Evolutionary conservation across 1,284 basidiomycete genomes (phyloP).

Genomic region (Puccinia sorghi): DNA sequence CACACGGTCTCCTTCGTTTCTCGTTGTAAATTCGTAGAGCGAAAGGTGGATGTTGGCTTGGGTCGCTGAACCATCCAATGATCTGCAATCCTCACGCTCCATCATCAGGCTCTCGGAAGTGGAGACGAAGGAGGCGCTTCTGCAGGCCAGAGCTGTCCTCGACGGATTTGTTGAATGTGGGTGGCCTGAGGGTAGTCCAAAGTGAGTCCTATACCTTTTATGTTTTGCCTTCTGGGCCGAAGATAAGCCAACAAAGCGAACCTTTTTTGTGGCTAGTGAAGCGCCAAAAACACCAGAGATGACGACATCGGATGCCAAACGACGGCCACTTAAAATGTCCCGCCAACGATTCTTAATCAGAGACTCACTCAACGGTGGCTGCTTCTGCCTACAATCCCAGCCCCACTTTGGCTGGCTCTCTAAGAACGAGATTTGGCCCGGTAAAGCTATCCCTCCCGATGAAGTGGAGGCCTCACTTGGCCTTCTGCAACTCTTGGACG

Average conservation of each 20-base stretch:
- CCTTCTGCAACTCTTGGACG: conserved; percentile 7
- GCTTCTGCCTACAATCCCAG: conserved; percentile 25
- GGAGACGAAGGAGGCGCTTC: not conserved
- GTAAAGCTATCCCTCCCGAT: not conserved
- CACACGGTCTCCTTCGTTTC: not conserved
- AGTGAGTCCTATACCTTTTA: not conserved
- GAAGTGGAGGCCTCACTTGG: conserved; percentile 31
- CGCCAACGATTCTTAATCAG: conserved; percentile 33
- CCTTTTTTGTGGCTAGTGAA: not conserved
- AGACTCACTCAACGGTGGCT: not conserved
- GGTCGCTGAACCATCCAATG: not conserved
- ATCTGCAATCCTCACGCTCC: not conserved
- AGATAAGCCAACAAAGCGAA: not conserved
- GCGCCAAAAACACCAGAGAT: not conserved
- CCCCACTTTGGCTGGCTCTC: conserved; percentile 31
- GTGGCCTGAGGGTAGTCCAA: conserved; percentile 13
- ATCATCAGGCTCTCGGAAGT: not conserved
- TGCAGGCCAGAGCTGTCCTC: not conserved
- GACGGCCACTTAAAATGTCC: not conserved
- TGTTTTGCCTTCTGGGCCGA: not conserved
- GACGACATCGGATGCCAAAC: not conserved
- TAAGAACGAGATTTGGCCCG: conserved; percentile 47
- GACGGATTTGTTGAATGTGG: not conserved
- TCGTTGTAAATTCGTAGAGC: not conserved
- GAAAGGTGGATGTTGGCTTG: conserved; percentile 29